Conservation (phyloP, 441 rosid genomes). For the Syzygium syzygioides region DNA sequence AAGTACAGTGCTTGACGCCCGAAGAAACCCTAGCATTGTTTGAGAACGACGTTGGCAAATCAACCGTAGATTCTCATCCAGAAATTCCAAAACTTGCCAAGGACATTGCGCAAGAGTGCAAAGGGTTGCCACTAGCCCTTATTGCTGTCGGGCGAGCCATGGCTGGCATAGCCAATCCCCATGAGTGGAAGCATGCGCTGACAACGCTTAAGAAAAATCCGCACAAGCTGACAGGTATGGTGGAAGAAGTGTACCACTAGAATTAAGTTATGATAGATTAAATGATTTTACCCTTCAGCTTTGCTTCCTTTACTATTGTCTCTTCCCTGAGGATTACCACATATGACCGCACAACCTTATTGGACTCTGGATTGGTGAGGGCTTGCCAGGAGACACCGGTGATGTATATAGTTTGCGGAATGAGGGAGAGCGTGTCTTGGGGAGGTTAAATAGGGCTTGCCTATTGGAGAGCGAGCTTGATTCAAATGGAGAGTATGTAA, state of each 20-base stretch:
- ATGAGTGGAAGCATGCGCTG: fast-evolving
- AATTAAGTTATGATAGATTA: neutral
- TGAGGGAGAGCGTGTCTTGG: neutral
- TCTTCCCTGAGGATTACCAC: neutral
- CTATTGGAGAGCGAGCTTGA: too few relatives aligned
- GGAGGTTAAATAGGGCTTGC: too few relatives aligned
- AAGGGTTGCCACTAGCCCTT: too few relatives aligned
- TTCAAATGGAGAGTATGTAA: fast-evolving
- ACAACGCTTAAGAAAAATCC: neutral
- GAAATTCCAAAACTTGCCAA: too few relatives aligned
- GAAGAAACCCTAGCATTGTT: neutral
- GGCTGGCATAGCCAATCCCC: too few relatives aligned
- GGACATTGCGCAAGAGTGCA: too few relatives aligned
- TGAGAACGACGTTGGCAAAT: too few relatives aligned
- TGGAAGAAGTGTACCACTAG: neutral
- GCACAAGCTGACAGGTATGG: neutral
- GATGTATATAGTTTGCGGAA: neutral
- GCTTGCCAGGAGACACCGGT: fast-evolving
- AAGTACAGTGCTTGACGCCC: fast-evolving
- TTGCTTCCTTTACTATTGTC: neutral
- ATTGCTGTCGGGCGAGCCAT: too few relatives aligned
- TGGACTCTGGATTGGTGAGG: neutral
- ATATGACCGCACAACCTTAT: fast-evolving
- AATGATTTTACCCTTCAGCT: fast-evolving
- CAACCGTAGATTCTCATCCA: too few relatives aligned